phyloP scores from a whole-genome alignment of 106 monocot genomes.

The Dioscorea dumetorum region DNA sequence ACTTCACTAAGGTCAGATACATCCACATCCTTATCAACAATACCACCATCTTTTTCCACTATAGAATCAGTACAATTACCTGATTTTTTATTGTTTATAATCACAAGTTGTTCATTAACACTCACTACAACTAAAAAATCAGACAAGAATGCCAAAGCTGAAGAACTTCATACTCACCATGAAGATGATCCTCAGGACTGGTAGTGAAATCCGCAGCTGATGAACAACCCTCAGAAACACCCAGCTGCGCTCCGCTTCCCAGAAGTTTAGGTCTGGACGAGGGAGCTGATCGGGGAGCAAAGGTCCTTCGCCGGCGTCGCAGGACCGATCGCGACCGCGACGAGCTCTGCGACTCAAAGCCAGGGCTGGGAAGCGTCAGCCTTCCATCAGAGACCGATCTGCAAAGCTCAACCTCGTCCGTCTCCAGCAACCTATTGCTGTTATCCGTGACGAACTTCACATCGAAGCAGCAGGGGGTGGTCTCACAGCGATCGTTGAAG shows the following conservation, averaged over 20 bases:
- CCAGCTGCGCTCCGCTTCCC: not conserved
- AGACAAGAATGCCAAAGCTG: not conserved
- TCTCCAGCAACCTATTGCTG: not conserved
- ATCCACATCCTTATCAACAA: not conserved
- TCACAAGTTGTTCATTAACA: not conserved
- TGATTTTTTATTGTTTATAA: not conserved
- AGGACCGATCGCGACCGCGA: not conserved
- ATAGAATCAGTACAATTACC: not conserved
- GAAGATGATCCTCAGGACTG: not conserved
- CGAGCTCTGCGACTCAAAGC: not conserved
- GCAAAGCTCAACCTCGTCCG: constrained; percentile 1
- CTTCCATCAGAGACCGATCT: not conserved
- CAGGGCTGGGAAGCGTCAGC: not conserved
- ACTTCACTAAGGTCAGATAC: constrained; percentile 6
- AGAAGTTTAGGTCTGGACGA: not conserved
- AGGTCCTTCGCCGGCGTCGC: not conserved
- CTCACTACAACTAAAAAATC: not conserved
- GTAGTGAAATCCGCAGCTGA: not conserved
- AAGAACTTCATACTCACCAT: not conserved
- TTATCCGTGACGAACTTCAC: not conserved
- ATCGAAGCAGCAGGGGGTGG: constrained; percentile 7
- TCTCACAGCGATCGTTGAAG: not conserved
- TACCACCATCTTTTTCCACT: constrained; percentile 6
- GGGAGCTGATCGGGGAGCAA: not conserved
- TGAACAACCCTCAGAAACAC: not conserved